Evolutionary conservation across 1,284 basidiomycete species (phyloP).

Genomic region (Ceratobasidium sp.): DNA sequence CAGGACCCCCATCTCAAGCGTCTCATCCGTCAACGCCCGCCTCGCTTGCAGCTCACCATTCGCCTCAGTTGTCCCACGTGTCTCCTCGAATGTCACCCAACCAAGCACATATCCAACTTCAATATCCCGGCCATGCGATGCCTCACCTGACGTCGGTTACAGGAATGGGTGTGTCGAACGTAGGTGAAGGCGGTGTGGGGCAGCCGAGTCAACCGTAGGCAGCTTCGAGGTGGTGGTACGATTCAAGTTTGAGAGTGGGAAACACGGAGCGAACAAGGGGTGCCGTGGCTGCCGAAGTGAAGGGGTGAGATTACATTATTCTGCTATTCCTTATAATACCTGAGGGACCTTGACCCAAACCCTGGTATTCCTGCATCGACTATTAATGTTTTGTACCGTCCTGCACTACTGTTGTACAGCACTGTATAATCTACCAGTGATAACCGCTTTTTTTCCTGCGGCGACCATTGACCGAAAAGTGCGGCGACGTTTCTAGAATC

Average conservation of each 20-base stretch:
- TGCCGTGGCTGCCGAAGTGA: not conserved
- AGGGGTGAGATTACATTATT: slow-evolving; percentile 21
- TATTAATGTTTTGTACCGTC: slow-evolving; percentile 20
- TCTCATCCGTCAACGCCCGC: not conserved
- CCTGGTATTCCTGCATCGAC: slow-evolving; percentile 13
- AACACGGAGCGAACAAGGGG: not conserved
- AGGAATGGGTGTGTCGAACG: not conserved
- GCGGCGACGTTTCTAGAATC: not conserved
- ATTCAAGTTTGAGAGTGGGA: not conserved
- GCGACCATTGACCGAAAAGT: not conserved
- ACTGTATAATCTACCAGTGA: slow-evolving; percentile 20
- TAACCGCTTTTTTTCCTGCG: not conserved
- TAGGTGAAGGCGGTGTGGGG: slow-evolving; percentile 44
- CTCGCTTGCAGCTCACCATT: not conserved
- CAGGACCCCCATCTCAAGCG: not conserved
- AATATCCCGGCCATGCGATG: not conserved
- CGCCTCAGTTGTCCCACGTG: slow-evolving; percentile 1
- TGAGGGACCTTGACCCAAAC: not conserved
- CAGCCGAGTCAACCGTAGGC: not conserved
- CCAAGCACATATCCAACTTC: not conserved
- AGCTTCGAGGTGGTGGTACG: not conserved
- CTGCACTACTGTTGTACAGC: slow-evolving; percentile 29
- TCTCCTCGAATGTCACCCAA: slow-evolving; percentile 17
- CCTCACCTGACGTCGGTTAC: slow-evolving; percentile 2
- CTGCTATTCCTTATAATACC: slow-evolving; percentile 18